These are phyloP conservation scores for Ichthyophonus hoferi DNA, from an alignment of 208 protist species.

Conservation along the genomic window DNA sequence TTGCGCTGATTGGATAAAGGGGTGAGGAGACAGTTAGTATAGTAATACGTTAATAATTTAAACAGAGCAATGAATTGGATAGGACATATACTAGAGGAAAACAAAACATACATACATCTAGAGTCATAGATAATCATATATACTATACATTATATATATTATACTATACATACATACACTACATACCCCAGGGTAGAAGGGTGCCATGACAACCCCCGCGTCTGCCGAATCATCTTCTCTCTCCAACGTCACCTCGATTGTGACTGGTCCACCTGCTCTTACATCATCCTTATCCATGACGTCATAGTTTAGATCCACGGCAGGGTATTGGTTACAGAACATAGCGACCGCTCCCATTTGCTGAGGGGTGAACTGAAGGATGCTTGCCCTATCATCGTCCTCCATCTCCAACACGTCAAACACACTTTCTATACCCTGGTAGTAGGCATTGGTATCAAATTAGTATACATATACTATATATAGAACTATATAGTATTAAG, in stretches of 20 bases:
- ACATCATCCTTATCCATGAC: conserved; percentile 43
- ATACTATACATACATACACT: not conserved
- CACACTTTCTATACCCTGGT: conserved; percentile 58
- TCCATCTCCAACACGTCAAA: conserved; percentile 76
- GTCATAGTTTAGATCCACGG: conserved; percentile 66
- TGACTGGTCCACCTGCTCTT: not conserved
- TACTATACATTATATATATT: no score
- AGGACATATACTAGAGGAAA: no score
- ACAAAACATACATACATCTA: no score
- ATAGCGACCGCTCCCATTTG: conserved; percentile 65
- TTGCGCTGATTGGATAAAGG: conserved; percentile 50
- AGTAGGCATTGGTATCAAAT: no score
- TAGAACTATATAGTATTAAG: no score
- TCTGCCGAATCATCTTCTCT: conserved; percentile 48
- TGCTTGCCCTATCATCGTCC: conserved; percentile 55
- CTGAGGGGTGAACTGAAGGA: conserved; percentile 52
- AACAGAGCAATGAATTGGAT: no score
- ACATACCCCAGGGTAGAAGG: conserved; percentile 55
- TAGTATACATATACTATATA: no score
- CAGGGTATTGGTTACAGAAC: conserved; percentile 73
- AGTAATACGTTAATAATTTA: no score
- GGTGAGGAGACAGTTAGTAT: no score
- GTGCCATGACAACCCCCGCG: conserved; percentile 49
- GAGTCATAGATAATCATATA: no score
- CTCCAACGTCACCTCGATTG: conserved; percentile 42